Percentiles rank a stretch among this genome's conserved stretches.
phyloP scores from a whole-genome alignment of 2,329 filamentous ascomycete species.

The Nemania serpens region DNA sequence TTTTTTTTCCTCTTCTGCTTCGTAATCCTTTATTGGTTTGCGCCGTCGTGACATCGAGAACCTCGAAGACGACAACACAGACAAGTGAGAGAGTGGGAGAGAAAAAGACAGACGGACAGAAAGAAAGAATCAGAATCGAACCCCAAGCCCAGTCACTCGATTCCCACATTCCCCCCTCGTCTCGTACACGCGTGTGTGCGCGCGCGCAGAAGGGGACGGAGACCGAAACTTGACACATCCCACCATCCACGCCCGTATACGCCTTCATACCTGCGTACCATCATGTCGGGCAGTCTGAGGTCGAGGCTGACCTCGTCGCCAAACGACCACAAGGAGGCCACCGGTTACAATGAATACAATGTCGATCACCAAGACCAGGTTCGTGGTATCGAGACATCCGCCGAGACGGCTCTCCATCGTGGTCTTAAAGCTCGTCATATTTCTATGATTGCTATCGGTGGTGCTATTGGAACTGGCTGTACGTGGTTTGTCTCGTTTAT shows the following conservation, averaged over 20 bases:
- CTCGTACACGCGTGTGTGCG: not conserved
- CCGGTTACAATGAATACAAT: slow-evolving; percentile 34
- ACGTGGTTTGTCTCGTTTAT: not conserved
- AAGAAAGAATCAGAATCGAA: not conserved
- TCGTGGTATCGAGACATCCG: slow-evolving; percentile 54
- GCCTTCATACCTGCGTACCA: too few relatives aligned
- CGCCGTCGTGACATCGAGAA: not conserved
- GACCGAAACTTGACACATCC: not conserved
- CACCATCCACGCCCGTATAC: not conserved
- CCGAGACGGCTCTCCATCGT: slow-evolving; percentile 55
- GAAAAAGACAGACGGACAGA: too few relatives aligned
- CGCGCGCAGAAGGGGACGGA: not conserved
- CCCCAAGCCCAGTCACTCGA: not conserved
- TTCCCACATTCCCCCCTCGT: not conserved
- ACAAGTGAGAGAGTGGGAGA: not conserved
- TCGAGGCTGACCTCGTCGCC: slow-evolving; percentile 41
- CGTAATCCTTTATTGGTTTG: not conserved
- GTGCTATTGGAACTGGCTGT: slow-evolving; percentile 72
- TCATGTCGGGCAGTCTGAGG: slow-evolving; percentile 36
- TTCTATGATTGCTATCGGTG: slow-evolving; percentile 71
- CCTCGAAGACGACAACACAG: not conserved
- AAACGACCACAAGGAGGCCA: slow-evolving; percentile 37
- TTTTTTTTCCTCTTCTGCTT: not conserved
- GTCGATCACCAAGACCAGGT: slow-evolving; percentile 42
- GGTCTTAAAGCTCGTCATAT: slow-evolving; percentile 60